Base-by-base conservation (phyloP, 495 filamentous ascomycete species). In the Penicillium egyptiacum region DNA sequence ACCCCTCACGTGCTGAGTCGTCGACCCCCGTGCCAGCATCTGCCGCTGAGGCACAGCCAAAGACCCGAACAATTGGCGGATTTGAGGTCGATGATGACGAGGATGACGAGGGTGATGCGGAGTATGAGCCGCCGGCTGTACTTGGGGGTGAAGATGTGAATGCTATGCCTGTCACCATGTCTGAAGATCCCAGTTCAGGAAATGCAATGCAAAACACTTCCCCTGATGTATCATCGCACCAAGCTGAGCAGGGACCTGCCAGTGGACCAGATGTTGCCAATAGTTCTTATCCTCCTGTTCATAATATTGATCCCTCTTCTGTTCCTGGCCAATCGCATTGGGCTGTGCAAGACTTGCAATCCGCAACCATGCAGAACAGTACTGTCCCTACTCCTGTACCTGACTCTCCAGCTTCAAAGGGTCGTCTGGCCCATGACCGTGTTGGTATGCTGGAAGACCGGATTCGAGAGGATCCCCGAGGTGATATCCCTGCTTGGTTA, bases 401-500 rank as follows among this genome's bases (percentile, higher is more conserved):
- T 59, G 70, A 75, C 19, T 72, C 72, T 16, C 66, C 79, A 61
- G 70, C 75, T 30, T 59, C 76, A 50, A 79, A 75, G 64, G 73
- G 81, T 55, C 84, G 88, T 49, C 76, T 91, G 53, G 84, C 89
- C 40, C 83, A 88, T 72, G 90, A 97, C 72, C 81, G 80, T 51
- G 80, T 96, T 61, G 89, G 91, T 11, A 87, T 93, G 40, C 79
- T 97, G 57, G 92, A 98, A 73, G 90, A 95, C 64, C 82, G 93
- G 58, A 88, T 96, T 66, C 84, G 84, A 57, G 90, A 97, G 61
- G 94, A 98, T 69, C 90, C 95, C 26, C 85, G 88, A 56, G 94
- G 92, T 58, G 94, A 97, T 65, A 79, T 93, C 60, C 85, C 92
- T 47, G 91, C 93, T 16, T 98, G 94, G 94, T 72, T 92, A 62